Conservation (phyloP, 2,329 filamentous ascomycete genomes). For the Neofusicoccum parvum region DNA sequence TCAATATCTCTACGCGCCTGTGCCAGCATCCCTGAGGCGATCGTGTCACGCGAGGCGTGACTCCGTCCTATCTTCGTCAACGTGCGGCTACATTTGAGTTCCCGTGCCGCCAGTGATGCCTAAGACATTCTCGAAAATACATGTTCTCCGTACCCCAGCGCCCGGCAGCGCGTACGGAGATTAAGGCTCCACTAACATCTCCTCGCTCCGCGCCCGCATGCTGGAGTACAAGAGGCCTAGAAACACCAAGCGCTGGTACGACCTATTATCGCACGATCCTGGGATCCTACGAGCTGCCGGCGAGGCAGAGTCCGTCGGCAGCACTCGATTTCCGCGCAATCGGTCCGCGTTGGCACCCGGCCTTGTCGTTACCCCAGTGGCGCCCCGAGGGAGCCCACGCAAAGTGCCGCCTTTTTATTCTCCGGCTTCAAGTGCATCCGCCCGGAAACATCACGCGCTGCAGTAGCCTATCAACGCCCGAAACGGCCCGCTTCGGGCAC, state of each 20-base stretch:
- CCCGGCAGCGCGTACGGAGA: constrained; percentile 13
- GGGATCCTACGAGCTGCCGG: background rate
- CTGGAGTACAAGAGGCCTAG: background rate
- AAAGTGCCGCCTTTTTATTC: background rate
- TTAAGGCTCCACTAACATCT: constrained; percentile 3
- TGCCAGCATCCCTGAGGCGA: background rate
- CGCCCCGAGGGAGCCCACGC: background rate
- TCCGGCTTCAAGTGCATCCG: background rate
- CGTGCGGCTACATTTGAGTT: constrained; percentile 3
- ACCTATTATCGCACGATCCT: constrained; percentile 9
- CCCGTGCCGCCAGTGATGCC: background rate
- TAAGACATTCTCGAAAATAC: background rate
- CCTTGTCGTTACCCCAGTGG: background rate
- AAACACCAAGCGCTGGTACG: constrained; percentile 8
- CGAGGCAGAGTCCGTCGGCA: background rate
- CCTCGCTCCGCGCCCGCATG: background rate
- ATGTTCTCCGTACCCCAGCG: background rate
- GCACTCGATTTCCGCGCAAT: background rate
- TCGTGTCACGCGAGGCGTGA: constrained; percentile 5
- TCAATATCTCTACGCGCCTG: constrained; percentile 12
- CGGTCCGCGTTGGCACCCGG: background rate
- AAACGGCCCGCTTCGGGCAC: constrained; percentile 4
- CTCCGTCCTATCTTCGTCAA: background rate
- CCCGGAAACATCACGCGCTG: constrained; percentile 7
- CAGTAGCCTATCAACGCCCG: background rate